A percentile compares a stretch with the other conserved stretches of the same genome.
Conservation (phyloP, 2,329 filamentous ascomycete species). For the Monilinia vaccinii-corymbosi region DNA sequence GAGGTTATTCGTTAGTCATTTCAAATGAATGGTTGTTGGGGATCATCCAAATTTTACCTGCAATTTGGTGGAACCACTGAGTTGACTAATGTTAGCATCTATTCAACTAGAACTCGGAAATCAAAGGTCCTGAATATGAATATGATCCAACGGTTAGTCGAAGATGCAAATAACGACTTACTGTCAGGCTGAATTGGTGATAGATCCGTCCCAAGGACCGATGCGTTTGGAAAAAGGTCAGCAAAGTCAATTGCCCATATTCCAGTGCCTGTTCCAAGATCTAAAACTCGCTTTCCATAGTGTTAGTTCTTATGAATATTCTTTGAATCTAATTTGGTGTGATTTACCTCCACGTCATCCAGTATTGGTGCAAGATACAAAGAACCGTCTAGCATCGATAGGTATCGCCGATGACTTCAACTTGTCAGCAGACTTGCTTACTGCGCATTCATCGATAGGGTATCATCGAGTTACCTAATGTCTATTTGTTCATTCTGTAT, state of each 20-base stretch:
- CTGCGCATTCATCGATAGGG: neutral
- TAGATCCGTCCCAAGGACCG: conserved; percentile 29
- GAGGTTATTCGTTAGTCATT: neutral
- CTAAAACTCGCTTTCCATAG: neutral
- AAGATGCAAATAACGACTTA: neutral
- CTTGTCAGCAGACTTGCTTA: neutral
- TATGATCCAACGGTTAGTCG: too few species aligned
- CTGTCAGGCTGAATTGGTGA: conserved; percentile 32
- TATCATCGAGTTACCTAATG: conserved; percentile 13
- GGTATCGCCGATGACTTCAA: conserved; percentile 28
- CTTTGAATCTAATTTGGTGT: neutral
- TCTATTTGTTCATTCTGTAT: conserved; percentile 26
- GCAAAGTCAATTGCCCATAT: conserved; percentile 36
- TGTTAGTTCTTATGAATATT: neutral
- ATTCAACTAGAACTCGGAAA: neutral
- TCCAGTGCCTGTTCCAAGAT: conserved; percentile 34
- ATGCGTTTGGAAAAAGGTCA: conserved; percentile 27
- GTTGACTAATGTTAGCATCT: neutral
- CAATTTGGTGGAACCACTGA: conserved; percentile 48
- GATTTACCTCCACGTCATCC: conserved; percentile 19
- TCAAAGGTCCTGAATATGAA: neutral
- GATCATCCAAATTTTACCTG: neutral
- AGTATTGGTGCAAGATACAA: conserved; percentile 27
- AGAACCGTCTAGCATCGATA: conserved; percentile 19
- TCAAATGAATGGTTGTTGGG: neutral